Base-by-base conservation (phyloP, 176 grass and related monocot genomes). In the Oryza glaberrima region DNA sequence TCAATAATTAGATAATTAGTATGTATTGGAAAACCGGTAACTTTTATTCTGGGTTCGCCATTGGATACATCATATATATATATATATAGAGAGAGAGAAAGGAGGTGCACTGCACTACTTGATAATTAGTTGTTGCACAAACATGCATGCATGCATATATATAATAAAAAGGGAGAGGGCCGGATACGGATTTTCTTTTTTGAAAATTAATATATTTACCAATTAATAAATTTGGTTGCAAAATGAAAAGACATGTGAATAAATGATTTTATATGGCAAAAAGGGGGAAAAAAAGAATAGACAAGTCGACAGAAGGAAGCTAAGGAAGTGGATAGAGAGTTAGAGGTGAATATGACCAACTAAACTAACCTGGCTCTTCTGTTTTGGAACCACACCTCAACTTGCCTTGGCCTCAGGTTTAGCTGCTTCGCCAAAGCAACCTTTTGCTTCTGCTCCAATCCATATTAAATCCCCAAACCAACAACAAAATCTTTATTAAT, bases 351-450 rank as follows among this genome's bases (percentile, higher is more conserved):
- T 75, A 75, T 23, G 81, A 86, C 73, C 58, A 14, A 82, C 76
- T 80, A 41, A 38, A 38, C 36, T 38, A 38, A 98, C 96, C 96
- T 98, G 66, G 96, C 96, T 92, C 96, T 92, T 83, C 96, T 85
- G 17, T 98, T 98, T 20, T 98, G 96, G 84, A 98, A 98, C 96
- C 96, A 98, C 4, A 98, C 96, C 89, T 98, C 96, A 3, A 98
- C 96, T 75, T 98, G 96, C 73, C 96, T 90, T 32, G 96, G 91
- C 77, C 90, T 88, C 28, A 98, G 89, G 70, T 88, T 93, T 26
- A 98, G 77, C 79, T 95, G 93, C 76, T 82, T 90, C 1, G 96
- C 93, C 30, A 98, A 76, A 73, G 85, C 65, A 78, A 84, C 47
- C 81, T 98, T 98, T 49, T 92, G 93, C 81, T 94, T 98, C 96